These are phyloP conservation scores for Fusarium sp. DNA, from an alignment of 2,329 filamentous ascomycete species.

Conservation along the genomic window DNA sequence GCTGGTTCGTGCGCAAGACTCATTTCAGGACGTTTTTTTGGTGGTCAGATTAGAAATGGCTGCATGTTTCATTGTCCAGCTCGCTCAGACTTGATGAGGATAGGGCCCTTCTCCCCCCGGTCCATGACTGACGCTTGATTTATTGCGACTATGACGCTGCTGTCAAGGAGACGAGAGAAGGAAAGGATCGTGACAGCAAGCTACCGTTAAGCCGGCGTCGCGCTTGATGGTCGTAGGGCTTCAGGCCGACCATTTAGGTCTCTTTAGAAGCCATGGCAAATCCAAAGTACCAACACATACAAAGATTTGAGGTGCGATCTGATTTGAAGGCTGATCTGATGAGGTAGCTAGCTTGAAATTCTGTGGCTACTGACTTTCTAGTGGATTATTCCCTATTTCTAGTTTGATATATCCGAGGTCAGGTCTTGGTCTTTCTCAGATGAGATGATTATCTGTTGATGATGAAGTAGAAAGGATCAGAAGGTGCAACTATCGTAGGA, in stretches of 20 bases:
- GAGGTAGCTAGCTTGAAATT: constrained; percentile 92
- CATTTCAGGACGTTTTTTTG: constrained; percentile 82
- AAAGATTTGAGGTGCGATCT: constrained; percentile 69
- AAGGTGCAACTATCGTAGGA: constrained; percentile 78
- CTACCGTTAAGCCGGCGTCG: constrained; percentile 88
- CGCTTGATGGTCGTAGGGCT: constrained; percentile 96
- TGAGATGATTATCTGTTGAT: constrained; percentile 78
- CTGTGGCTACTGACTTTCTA: constrained; percentile 86
- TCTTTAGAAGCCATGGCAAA: constrained; percentile 85
- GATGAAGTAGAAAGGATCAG: constrained; percentile 78
- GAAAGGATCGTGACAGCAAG: constrained; percentile 78
- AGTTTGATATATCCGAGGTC: constrained; percentile 81
- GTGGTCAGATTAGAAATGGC: constrained; percentile 92
- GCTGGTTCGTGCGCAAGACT: constrained; percentile 80
- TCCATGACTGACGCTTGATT: constrained; percentile 75
- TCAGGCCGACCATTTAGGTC: constrained; percentile 84
- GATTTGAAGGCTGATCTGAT: constrained; percentile 76
- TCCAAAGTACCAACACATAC: constrained; percentile 78
- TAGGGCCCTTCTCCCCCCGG: constrained; percentile 82
- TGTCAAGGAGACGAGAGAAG: constrained; percentile 68
- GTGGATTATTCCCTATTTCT: constrained; percentile 86
- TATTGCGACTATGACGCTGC: constrained; percentile 92
- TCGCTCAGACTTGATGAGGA: constrained; percentile 83
- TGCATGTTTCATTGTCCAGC: constrained; percentile 84
- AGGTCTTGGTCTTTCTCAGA: constrained; percentile 77